Evolutionary conservation across 441 rosid species (phyloP), one percentile per base, ranked within the genome.

Genomic region (Adansonia madagascariensis): DNA sequence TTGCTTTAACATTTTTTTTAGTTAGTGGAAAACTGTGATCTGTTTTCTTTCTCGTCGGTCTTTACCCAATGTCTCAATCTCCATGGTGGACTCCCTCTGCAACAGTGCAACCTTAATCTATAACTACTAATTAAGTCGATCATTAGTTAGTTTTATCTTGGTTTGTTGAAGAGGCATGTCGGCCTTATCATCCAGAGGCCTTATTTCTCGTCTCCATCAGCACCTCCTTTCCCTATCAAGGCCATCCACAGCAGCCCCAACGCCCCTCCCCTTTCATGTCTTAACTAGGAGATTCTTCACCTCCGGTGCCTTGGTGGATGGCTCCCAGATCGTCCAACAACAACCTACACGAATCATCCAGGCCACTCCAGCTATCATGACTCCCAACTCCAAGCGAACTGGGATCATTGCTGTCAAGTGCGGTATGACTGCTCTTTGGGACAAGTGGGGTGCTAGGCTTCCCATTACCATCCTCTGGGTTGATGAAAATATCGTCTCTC

Each of bases 391-490:
- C 3, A 91, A 14, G 84, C 91, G 98, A 31, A 87, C 98, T 0
- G 98, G 99, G 67, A 53, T 96, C 74, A 91, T 96, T n/a, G 99
- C 98, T 12, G 88, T 96, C 66, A 94, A 96, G 82, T 91, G 94
- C 76, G 98, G 98, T 27, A 94, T 96, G 98, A 85, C 93, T 8
- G 99, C 95, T 49, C 84, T 83, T 53, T 94, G 98, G 99, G 95
- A 96, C 81, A 96, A 96, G 86, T 96, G 99, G 99, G 98, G 98
- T 39, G 87, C 88, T 53, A 91, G 95, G 88, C 81, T 96, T 80
- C 99, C 98, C n/a, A 62, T 88, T 46, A 86, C 93, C 64, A 78
- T 96, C 9, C 93, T 96, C n/a, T 94, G 96, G 96, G 95, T 91
- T 11, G 99, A 96, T 77, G 97, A 94, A 71, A 96, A 94, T 76